Evolutionary conservation across 805 yeast species (phyloP).

Genomic region (Candida gorgasii): DNA sequence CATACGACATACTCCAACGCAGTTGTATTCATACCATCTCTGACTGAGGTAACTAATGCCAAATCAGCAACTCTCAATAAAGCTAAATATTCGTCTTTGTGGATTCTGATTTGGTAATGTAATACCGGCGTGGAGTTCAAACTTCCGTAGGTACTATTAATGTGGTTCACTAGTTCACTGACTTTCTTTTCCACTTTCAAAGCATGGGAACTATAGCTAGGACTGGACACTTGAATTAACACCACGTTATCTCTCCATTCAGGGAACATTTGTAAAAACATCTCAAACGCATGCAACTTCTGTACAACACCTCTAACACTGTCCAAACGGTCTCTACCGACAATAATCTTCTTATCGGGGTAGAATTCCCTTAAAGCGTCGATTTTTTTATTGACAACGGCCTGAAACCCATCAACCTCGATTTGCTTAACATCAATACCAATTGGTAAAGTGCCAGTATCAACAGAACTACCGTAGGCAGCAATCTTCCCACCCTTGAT

Average conservation of each 20-base stretch:
- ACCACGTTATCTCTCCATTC: constrained; percentile 88
- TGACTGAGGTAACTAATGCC: constrained; percentile 82
- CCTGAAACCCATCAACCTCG: constrained; percentile 57
- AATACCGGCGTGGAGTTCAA: constrained; percentile 85
- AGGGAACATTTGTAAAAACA: constrained; percentile 86
- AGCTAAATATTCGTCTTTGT: constrained; percentile 86
- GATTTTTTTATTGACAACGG: constrained; percentile 60
- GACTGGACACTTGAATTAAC: constrained; percentile 87
- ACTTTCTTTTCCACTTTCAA: constrained; percentile 77
- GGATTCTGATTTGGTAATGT: constrained; percentile 88
- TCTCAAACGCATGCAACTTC: constrained; percentile 87
- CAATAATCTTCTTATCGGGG: constrained; percentile 70
- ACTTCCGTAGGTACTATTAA: constrained; percentile 83
- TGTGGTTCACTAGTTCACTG: constrained; percentile 74
- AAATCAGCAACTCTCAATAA: constrained; percentile 86
- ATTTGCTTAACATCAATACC: constrained; percentile 82
- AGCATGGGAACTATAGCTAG: constrained; percentile 57
- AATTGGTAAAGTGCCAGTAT: constrained; percentile 77
- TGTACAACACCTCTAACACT: constrained; percentile 91
- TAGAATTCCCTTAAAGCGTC: constrained; percentile 62
- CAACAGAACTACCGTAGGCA: constrained; percentile 76
- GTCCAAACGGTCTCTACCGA: constrained; percentile 93
- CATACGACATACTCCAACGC: constrained; percentile 90
- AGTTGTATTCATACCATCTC: constrained; percentile 97
- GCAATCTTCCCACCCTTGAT: constrained; percentile 55